Evolutionary conservation across 495 filamentous ascomycete genomes (phyloP), one percentile per base, ranked within the genome.

Genomic region (Chaetomidium leptoderma): DNA sequence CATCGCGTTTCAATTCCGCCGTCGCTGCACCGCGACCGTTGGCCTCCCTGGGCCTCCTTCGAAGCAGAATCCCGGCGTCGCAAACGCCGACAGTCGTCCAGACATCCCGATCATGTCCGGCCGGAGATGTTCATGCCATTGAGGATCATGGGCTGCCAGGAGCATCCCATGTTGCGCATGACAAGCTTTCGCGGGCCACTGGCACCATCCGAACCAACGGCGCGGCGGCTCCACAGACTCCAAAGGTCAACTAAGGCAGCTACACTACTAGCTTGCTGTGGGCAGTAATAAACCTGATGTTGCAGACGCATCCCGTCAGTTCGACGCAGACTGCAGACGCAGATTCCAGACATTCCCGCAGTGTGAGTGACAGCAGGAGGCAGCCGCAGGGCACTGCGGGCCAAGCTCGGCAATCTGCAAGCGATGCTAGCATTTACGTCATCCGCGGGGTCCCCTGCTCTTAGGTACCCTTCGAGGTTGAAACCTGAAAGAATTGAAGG

Each of bases 391-490:
- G 11, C 3, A 10, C 0, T 51, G 35, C 50, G 50, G 19, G 35
- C 21, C 50, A 53, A 53, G 50, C 23, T 53, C 50, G 36, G 50
- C 50, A 53, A 53, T 36, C 30, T 35, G 29, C 14, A 36, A 29
- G 3, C 11, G 13, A 29, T 4, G 23, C 17, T 44, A 19, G 24
- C 40, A 16, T 44, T 19, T 24, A 32, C 30, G 46, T 33, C n/a
- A 19, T 21, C 16, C 17, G 46, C 30, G 46, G 29, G 46, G 29
- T 19, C 9, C 29, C 17, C 9, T 35, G 35, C 14, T 37, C 14
- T 16, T 16, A 11, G 35, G 35, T 43, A 6, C 7, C 4, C 19
- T 23, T 4, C 6, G 16, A 3, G n/a, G n/a, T n/a, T n/a, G n/a
- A n/a, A n/a, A n/a, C n/a, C n/a, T n/a, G n/a, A n/a, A n/a, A n/a